Evolutionary conservation across 2,329 filamentous ascomycete species (phyloP), one percentile per base, ranked within the genome.

Genomic region (Claviceps pazoutovae): DNA sequence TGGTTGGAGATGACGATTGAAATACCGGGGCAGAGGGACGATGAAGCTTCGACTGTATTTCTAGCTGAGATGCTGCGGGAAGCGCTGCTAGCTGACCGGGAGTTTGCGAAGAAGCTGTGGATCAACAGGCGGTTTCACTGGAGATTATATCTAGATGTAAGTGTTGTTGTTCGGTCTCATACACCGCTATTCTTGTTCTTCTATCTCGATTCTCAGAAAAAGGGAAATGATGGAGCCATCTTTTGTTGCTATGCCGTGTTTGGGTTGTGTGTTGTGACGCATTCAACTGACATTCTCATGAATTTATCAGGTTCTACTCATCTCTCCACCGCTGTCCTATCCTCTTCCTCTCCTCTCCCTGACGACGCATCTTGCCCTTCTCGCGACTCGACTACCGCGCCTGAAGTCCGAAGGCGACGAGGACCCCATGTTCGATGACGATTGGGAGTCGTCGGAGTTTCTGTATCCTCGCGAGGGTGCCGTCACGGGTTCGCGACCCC

Each of bases 401-500:
- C 75, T 96, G 49, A 88, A 88, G 65, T 96, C 90, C 1, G 86
- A 95, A 66, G 80, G 80, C 53, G 91, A 97, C 69, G 93, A 98
- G 71, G 93, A 98, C 60, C 93, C 93, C 13, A 83, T 96, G 64
- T 98, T 98, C 69, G 86, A 96, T 71, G 93, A 98, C 69, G 93
- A 98, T 71, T 98, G 93, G 93, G 88, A 86, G 57, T 86, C 85
- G 16, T 83, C 89, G 1, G 76, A 80, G 17, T 83, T 82, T 53
- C 72, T 98, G 34, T 98, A 94, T 70, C 78, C 82, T 1, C 76
- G 75, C 54, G 64, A 67, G 14, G 61, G 59, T 37, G 61, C 58
- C 4, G 56, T 60, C 21, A 58, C 63, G 17, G 60, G 61, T 0
- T 64, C 72, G 11, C 79, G 83, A 48, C 93, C 93, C 4, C 89